Base-by-base conservation (phyloP, 1,139 yeast species). In the Kodamaea alishanica region DNA sequence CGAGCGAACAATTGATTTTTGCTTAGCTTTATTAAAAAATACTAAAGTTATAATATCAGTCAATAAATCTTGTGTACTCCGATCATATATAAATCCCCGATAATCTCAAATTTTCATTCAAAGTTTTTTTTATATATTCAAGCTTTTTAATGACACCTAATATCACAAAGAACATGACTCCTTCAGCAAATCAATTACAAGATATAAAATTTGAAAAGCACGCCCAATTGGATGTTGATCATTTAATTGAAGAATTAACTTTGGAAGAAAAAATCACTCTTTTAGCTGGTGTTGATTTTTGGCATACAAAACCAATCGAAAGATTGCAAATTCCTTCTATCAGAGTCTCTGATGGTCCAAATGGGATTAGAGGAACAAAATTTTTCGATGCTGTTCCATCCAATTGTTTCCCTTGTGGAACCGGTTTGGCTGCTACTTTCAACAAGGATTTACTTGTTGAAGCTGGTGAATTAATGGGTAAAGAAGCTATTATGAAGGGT, bases 361-460 rank as follows among this genome's bases (percentile, higher is more conserved):
- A 75, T 45, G 81, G 81, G 41, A 61, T 75, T 28, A 60, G 80
- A 41, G 80, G 80, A 28, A 73, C 78, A 10, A 62, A 60, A 37
- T 72, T 73, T 52, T 71, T 73, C 50, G 61, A 67, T 41, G 58
- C 71, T 27, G 59, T 65, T 26, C 75, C 76, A n/a, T 64, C 78
- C 35, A 77, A 76, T 29, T 74, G 77, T 43, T 65, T 76, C 46
- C 77, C 80, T 7, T 73, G 54, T 40, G 59, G 58, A 9, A 55
- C 60, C 3, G 60, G 46, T 2, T 34, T 56, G 43, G 59, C 58
- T 2, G 42, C 60, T n/a, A 40, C 53, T 6, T 49, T 47, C 45
- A 52, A 54, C 47, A 51, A 48, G 38, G 69, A 66, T 4, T 53
- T 75, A 37, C 56, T 75, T 12, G 45, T 50, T 25, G 52, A 65